Base-by-base conservation (phyloP, 1,284 basidiomycete genomes). In the Fistulinella staudtii region DNA sequence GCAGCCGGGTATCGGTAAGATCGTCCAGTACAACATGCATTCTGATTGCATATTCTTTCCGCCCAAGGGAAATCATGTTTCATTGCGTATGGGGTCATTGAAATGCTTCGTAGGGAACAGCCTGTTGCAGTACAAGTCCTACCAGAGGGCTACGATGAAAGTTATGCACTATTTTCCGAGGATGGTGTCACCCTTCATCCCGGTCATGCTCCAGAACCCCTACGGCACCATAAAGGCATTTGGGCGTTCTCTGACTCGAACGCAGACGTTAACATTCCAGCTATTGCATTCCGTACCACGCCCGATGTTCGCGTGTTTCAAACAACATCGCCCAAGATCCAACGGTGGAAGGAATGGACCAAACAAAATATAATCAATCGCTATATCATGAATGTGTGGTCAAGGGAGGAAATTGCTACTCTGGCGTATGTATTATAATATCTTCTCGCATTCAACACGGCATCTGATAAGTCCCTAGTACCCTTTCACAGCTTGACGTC, bases 1-100 rank as follows among this genome's bases (percentile, higher is more conserved):
- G 1, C 41, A 47, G 25, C 42, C 41, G 5, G 41, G 45, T 7
- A 46, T 46, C 18, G 41, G 45, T 46, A 34, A 33, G 43, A 44
- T 27, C 27, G 11, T 8, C 6, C 21, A 21, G 8, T 28, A 17
- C 4, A 13, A 17, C 11, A 11, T 18, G 0, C 10, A 31, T 24
- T 30, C 44, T 41, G 13, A 36, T 25, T 8, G 22, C 25, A 10
- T 10, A 11, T 10, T n/a, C 9, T 18, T 7, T 22, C 14, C 4
- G 3, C 20, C 2, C 9, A 33, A 45, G 44, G 44, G 15, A 45
- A 45, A 17, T 45, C 44, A 13, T 40, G 31, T 17, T 20, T 33
- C 18, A 33, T 33, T 3, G 31, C 18, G 7, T 33, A 33, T 13
- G 31, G 9, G 8, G 24, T 46, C 10, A 15, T 46, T 18, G 41